Conservation (phyloP, 192 early-diverging fungal species). For the Diversispora epigaea region DNA sequence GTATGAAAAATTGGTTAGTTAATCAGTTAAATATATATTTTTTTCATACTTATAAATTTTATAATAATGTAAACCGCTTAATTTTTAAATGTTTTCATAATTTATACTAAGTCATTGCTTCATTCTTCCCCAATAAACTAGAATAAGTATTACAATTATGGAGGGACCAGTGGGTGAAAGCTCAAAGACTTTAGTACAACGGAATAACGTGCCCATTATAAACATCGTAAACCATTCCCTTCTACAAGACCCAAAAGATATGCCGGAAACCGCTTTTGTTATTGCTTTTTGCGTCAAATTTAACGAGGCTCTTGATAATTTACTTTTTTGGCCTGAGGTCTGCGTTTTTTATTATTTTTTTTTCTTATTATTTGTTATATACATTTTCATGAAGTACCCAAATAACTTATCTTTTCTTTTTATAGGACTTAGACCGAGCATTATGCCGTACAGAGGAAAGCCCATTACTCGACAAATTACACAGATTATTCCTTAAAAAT, state of each 20-base stretch:
- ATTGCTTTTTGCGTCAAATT: slow-evolving; percentile 10
- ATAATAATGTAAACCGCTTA: too few relatives aligned
- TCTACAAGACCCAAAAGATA: slow-evolving; percentile 1
- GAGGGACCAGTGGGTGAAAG: too few relatives aligned
- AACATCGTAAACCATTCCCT: too few relatives aligned
- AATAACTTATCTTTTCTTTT: neutral
- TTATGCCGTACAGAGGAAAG: neutral
- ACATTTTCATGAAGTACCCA: neutral
- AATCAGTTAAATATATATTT: too few relatives aligned
- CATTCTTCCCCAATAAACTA: too few relatives aligned
- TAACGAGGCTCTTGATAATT: neutral
- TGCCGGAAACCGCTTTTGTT: slow-evolving; percentile 21
- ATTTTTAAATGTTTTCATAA: too few relatives aligned
- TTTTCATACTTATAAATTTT: too few relatives aligned
- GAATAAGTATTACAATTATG: too few relatives aligned
- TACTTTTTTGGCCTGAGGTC: slow-evolving; percentile 20
- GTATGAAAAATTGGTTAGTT: too few relatives aligned
- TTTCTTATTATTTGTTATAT: neutral
- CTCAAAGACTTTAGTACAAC: too few relatives aligned
- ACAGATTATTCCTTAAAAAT: neutral
- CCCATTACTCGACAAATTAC: slow-evolving; percentile 2
- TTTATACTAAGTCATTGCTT: too few relatives aligned
- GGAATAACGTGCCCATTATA: too few relatives aligned
- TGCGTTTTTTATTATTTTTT: neutral
- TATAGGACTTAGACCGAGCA: neutral